Conservation (phyloP, 1,284 basidiomycete species). For the Pyrrhoderma lamaoense region DNA sequence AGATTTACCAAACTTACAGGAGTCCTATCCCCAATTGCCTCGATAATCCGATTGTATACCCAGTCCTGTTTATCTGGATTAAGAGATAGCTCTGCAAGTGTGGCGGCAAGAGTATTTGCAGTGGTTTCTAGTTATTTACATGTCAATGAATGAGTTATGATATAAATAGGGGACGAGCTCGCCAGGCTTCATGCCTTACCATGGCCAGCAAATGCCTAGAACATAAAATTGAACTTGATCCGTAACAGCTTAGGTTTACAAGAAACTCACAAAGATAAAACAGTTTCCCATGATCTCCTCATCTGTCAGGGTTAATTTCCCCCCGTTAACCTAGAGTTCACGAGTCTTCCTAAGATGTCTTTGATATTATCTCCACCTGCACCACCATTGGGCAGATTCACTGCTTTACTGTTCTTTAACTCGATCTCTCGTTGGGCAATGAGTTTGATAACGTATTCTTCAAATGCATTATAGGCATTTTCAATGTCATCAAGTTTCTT, state of each 20-base stretch:
- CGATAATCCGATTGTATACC: slow-evolving; percentile 16
- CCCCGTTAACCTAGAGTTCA: slow-evolving; percentile 14
- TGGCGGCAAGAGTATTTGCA: slow-evolving; percentile 18
- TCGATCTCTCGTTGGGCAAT: slow-evolving; percentile 9
- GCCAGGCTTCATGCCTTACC: slow-evolving; percentile 2
- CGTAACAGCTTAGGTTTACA: background rate
- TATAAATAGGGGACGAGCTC: background rate
- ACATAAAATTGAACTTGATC: background rate
- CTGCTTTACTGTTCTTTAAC: slow-evolving; percentile 9
- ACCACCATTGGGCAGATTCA: slow-evolving; percentile 2
- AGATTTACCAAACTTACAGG: slow-evolving; percentile 9
- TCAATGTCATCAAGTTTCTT: slow-evolving; percentile 10
- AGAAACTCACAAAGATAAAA: slow-evolving; percentile 16
- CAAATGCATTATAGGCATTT: slow-evolving; percentile 13
- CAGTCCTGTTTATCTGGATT: slow-evolving; percentile 20
- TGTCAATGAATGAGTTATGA: background rate
- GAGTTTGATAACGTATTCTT: slow-evolving; percentile 12
- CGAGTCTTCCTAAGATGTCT: slow-evolving; percentile 16
- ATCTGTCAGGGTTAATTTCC: slow-evolving; percentile 15
- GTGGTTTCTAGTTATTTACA: slow-evolving; percentile 16
- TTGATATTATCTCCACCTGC: slow-evolving; percentile 11
- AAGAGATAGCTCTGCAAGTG: slow-evolving; percentile 18
- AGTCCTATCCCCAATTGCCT: slow-evolving; percentile 7
- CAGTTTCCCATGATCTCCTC: slow-evolving; percentile 20
- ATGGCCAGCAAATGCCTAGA: slow-evolving; percentile 20